A percentile compares a stretch with the other conserved stretches of the same genome.
These are phyloP conservation scores for Epichloe scottii DNA, from an alignment of 2,329 filamentous ascomycete genomes.

Conservation along the genomic window DNA sequence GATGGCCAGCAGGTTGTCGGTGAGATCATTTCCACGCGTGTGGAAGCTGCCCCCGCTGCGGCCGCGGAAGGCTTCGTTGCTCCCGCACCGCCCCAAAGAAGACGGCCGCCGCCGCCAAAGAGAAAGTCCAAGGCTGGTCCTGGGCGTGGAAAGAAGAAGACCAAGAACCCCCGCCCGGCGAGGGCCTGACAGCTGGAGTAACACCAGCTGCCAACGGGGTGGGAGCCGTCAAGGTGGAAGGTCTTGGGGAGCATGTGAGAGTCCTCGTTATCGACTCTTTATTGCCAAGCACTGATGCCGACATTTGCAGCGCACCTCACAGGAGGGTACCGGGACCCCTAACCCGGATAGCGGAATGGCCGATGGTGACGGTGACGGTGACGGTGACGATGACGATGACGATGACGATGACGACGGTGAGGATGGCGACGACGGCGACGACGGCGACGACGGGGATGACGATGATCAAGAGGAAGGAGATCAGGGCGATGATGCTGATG, in stretches of 20 bases:
- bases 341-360: constrained; percentile 40
- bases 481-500: constrained; percentile 31
- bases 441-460: constrained; percentile 34
- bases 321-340: constrained; percentile 30
- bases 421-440: constrained; percentile 34
- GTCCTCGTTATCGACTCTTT: not conserved
- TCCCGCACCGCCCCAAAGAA: constrained; percentile 31
- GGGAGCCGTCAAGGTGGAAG: constrained; percentile 26
- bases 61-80: constrained; percentile 40
- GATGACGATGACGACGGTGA: constrained; percentile 34
- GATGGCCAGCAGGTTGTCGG: constrained; percentile 72
- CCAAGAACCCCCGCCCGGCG: constrained; percentile 39
- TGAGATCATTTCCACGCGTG: constrained; percentile 56
- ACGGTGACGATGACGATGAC: constrained; percentile 35
- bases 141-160: constrained; percentile 69
- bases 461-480: constrained; percentile 36
- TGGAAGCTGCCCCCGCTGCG: constrained; percentile 42
- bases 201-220: constrained; percentile 25
- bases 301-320: constrained; percentile 24
- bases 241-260: constrained; percentile 27
- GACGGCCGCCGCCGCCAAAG: constrained; percentile 63
- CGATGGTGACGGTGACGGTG: constrained; percentile 37
- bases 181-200: constrained; percentile 16
- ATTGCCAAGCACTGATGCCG: not conserved
- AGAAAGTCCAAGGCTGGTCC: constrained; percentile 66